Percentiles rank a stretch among this genome's conserved stretches.
Conservation (phyloP, 2,329 filamentous ascomycete genomes). For the Scolecobasidium constrictum region DNA sequence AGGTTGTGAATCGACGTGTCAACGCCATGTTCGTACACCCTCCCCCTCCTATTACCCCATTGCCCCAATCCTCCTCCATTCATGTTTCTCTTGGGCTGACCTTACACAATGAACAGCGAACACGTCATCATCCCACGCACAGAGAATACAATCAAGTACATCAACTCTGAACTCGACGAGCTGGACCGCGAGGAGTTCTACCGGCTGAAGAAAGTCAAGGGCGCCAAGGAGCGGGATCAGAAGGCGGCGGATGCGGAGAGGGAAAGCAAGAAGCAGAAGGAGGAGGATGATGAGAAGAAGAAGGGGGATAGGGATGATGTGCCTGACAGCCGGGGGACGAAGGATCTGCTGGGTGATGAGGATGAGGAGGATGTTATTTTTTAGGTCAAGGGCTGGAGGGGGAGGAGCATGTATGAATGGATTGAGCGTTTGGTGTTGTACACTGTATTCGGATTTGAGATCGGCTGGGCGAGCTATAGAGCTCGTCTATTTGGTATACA, state of each 20-base stretch:
- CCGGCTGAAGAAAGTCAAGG: constrained; percentile 84
- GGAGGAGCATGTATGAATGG: too few species aligned
- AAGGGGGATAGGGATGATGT: constrained; percentile 19
- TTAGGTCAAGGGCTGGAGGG: constrained; percentile 35
- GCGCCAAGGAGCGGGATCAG: constrained; percentile 49
- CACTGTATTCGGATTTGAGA: too few species aligned
- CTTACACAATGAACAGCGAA: constrained; percentile 49
- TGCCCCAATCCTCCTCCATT: too few species aligned
- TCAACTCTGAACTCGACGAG: constrained; percentile 97
- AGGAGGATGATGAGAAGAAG: constrained; percentile 13
- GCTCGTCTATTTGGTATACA: too few species aligned
- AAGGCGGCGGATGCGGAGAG: constrained; percentile 31
- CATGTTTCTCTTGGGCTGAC: too few species aligned
- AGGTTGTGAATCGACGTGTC: constrained; percentile 95
- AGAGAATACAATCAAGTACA: constrained; percentile 99
- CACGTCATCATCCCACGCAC: constrained; percentile 96
- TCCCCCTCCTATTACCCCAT: background rate
- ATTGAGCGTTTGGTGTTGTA: too few species aligned
- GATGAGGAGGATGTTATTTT: constrained; percentile 86
- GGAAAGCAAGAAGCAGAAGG: constrained; percentile 17
- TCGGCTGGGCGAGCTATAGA: too few species aligned
- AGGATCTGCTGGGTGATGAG: constrained; percentile 61
- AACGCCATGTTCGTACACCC: constrained; percentile 68
- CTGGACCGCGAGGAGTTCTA: constrained; percentile 98
- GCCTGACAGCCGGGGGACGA: constrained; percentile 23